Evolutionary conservation across 306 rosid genomes (phyloP).

Genomic region (Heteromeles arbutifolia): DNA sequence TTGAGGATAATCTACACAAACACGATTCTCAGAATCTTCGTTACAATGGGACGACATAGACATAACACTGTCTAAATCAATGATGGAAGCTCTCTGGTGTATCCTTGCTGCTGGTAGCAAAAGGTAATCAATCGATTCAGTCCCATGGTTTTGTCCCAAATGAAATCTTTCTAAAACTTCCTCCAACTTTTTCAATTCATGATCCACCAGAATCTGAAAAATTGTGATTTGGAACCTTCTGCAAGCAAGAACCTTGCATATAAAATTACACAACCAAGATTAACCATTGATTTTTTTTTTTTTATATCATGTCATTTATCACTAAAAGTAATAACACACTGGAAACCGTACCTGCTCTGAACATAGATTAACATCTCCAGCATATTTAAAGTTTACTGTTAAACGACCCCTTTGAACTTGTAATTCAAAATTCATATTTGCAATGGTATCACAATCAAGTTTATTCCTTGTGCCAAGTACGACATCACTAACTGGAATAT

Average conservation of each 20-base stretch:
- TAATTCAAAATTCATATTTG: constrained; percentile 34
- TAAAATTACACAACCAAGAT: not conserved
- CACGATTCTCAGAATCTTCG: constrained; percentile 1
- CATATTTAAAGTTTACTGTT: constrained; percentile 27
- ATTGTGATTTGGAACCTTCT: constrained; percentile 59
- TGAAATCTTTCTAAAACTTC: not conserved
- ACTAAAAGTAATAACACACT: not conserved
- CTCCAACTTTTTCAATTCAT: not conserved
- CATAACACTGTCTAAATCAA: constrained; percentile 47
- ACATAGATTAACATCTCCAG: constrained; percentile 36
- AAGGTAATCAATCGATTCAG: not conserved
- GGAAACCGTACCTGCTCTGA: constrained; percentile 36
- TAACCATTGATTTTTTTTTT: not conserved
- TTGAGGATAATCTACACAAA: not conserved
- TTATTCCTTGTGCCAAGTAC: constrained; percentile 41
- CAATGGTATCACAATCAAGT: constrained; percentile 48
- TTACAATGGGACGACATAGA: constrained; percentile 25
- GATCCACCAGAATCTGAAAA: constrained; percentile 36
- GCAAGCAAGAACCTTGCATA: constrained; percentile 48
- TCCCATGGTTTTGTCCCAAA: not conserved
- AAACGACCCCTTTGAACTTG: constrained; percentile 41
- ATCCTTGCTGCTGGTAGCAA: constrained; percentile 18
- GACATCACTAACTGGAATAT: constrained; percentile 40
- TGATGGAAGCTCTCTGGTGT: not conserved
- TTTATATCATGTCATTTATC: not conserved